Conservation (phyloP, 1,284 basidiomycete genomes). For the Papiliotrema flavescens region DNA sequence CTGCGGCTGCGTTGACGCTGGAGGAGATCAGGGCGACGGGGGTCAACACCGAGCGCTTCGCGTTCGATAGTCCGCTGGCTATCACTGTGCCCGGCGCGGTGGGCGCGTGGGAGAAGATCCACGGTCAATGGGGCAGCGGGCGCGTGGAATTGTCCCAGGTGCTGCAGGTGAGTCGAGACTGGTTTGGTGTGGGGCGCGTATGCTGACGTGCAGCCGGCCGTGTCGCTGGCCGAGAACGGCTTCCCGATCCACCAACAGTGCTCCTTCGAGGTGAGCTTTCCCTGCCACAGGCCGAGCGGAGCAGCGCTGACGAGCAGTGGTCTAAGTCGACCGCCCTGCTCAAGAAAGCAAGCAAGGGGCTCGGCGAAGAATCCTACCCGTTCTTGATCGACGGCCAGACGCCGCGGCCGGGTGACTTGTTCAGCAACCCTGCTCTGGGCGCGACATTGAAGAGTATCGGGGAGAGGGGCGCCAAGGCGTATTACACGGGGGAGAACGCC, state of each 20-base stretch:
- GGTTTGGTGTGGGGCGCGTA: background rate
- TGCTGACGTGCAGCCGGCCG: background rate
- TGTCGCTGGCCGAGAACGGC: constrained; percentile 65
- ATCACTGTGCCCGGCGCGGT: constrained; percentile 94
- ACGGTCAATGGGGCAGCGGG: constrained; percentile 78
- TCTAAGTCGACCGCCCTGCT: too few species aligned
- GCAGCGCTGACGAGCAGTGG: constrained; percentile 16
- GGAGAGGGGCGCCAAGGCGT: constrained; percentile 78
- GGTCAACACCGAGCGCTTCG: constrained; percentile 50
- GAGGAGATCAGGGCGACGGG: constrained; percentile 70
- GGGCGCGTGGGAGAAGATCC: constrained; percentile 87
- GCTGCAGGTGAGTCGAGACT: constrained; percentile 63
- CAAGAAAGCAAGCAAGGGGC: too few species aligned
- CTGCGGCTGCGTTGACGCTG: constrained; percentile 74
- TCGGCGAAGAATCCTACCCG: too few species aligned
- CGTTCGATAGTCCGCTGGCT: constrained; percentile 67
- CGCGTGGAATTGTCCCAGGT: constrained; percentile 73
- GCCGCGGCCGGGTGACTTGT: constrained; percentile 66
- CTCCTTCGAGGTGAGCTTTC: constrained; percentile 64
- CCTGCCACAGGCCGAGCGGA: background rate
- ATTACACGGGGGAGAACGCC: constrained; percentile 85
- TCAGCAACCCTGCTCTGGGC: constrained; percentile 74
- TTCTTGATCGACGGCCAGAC: too few species aligned
- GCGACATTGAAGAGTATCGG: constrained; percentile 77
- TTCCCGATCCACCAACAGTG: constrained; percentile 71